A percentile compares a stretch with the other conserved stretches of the same genome.
Evolutionary conservation across 352 stramenopile genomes (phyloP).

Genomic region (Phytopythium cucurbitacearum): DNA sequence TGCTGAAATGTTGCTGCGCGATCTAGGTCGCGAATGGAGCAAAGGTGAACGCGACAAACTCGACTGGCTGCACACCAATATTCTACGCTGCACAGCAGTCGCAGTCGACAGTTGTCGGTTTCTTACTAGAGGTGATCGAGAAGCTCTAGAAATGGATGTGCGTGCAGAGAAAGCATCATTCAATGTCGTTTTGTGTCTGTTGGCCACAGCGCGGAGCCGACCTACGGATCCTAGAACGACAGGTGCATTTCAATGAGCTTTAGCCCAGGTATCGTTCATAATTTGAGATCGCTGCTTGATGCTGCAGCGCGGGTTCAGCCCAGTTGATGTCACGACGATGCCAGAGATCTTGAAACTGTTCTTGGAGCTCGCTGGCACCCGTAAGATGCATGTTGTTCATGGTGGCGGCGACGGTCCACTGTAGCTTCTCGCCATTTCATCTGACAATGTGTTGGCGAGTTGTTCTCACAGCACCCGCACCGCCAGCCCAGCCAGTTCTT

Average conservation of each 20-base stretch:
- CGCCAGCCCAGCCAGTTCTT: conserved; percentile 5
- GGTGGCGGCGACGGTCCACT: conserved; percentile 17
- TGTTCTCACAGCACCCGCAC: conserved; percentile 26
- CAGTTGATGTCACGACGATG: conserved; percentile 53
- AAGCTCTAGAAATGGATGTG: background rate
- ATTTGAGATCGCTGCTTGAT: too few relatives aligned
- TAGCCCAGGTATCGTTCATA: background rate
- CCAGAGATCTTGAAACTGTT: conserved; percentile 43
- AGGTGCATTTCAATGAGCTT: conserved; percentile 13
- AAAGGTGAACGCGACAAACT: conserved; percentile 55
- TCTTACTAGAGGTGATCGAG: conserved; percentile 45
- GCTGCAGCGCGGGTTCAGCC: conserved; percentile 48
- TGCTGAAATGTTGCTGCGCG: background rate
- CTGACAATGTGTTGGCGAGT: background rate
- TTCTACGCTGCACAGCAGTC: conserved; percentile 74
- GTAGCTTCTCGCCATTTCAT: background rate
- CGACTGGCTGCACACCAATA: conserved; percentile 50
- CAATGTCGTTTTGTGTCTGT: background rate
- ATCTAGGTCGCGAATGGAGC: conserved; percentile 27
- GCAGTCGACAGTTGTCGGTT: conserved; percentile 26
- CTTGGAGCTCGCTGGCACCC: conserved; percentile 22
- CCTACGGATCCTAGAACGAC: conserved; percentile 35
- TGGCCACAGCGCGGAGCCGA: conserved; percentile 45
- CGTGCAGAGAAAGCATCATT: background rate
- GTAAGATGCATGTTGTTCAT: too few relatives aligned